Evolutionary conservation across 2,329 filamentous ascomycete genomes (phyloP).

Genomic region (Fusarium sp.): DNA sequence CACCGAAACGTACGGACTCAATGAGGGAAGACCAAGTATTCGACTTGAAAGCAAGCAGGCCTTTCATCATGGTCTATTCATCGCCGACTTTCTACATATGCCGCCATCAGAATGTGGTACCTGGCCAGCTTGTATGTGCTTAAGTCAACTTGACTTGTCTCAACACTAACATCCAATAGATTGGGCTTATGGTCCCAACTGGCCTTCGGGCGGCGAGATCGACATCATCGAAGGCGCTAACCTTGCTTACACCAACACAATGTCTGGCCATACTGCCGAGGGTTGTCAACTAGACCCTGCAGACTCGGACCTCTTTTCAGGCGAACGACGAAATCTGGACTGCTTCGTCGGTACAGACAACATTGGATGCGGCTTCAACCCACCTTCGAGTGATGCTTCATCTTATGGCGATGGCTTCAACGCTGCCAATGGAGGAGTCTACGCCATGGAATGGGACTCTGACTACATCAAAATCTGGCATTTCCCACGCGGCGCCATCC

Average conservation of each 20-base stretch:
- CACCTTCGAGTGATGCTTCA: slow-evolving; percentile 55
- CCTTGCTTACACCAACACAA: slow-evolving; percentile 66
- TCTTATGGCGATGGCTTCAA: slow-evolving; percentile 77
- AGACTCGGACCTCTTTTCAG: slow-evolving; percentile 40
- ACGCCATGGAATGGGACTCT: slow-evolving; percentile 77
- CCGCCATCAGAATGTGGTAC: slow-evolving; percentile 76
- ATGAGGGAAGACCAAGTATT: slow-evolving; percentile 68
- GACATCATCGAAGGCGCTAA: slow-evolving; percentile 80
- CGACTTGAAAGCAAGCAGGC: slow-evolving; percentile 73
- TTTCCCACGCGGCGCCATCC: slow-evolving; percentile 75
- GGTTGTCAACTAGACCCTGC: slow-evolving; percentile 47
- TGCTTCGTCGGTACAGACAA: slow-evolving; percentile 54
- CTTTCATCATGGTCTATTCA: slow-evolving; percentile 76
- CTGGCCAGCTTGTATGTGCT: slow-evolving; percentile 75
- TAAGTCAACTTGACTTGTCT: not conserved
- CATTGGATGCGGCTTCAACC: slow-evolving; percentile 59
- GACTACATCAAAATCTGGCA: slow-evolving; percentile 80
- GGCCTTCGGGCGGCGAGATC: slow-evolving; percentile 74
- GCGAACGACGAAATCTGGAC: slow-evolving; percentile 47
- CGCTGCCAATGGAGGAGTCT: slow-evolving; percentile 73
- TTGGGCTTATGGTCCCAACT: slow-evolving; percentile 66
- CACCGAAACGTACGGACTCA: slow-evolving; percentile 51
- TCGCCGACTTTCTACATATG: slow-evolving; percentile 81
- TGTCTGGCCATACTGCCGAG: slow-evolving; percentile 70
- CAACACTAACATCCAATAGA: slow-evolving; percentile 48